These are phyloP conservation scores for Zymoseptoria tritici DNA, from an alignment of 2,329 filamentous ascomycete species.

Conservation along the genomic window DNA sequence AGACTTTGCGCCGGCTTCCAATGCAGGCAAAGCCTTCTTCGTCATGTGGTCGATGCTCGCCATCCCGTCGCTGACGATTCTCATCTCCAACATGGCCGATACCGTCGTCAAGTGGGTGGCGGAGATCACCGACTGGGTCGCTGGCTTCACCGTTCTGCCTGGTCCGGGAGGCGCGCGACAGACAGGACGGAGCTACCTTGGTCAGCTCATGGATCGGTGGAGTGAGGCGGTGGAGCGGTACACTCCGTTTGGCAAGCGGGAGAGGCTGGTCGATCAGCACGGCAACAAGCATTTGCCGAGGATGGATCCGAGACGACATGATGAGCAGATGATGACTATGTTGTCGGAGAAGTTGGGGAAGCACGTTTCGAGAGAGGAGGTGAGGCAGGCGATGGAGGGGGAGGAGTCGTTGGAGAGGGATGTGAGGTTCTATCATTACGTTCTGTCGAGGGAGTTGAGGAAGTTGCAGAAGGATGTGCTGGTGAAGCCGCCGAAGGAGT, in stretches of 20 bases:
- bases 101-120: constrained; percentile 49
- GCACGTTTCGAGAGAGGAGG: constrained; percentile 34
- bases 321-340: constrained; percentile 12
- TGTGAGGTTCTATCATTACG: constrained; percentile 45
- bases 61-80: constrained; percentile 47
- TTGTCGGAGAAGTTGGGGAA: constrained; percentile 21
- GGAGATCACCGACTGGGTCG: constrained; percentile 49
- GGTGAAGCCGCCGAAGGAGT: constrained; percentile 31
- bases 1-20: constrained; percentile 40
- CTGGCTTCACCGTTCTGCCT: constrained; percentile 42
- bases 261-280: constrained; percentile 2
- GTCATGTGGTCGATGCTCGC: constrained; percentile 51
- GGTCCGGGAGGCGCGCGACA: constrained; percentile 3
- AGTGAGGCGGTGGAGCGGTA: constrained; percentile 8
- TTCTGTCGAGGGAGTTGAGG: constrained; percentile 40
- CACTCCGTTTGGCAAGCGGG: constrained; percentile 2
- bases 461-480: constrained; percentile 37
- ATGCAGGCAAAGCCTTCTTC: constrained; percentile 49
- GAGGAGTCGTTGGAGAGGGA: constrained; percentile 29
- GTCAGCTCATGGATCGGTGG: constrained; percentile 1
- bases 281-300: constrained; percentile 9
- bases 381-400: constrained; percentile 29
- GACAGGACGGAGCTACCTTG: constrained; percentile 20
- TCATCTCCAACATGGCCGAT: constrained; percentile 49
- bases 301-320: constrained; percentile 15